Evolutionary conservation across 2,329 filamentous ascomycete species (phyloP).

Genomic region (Fragosphaeria purpurea): DNA sequence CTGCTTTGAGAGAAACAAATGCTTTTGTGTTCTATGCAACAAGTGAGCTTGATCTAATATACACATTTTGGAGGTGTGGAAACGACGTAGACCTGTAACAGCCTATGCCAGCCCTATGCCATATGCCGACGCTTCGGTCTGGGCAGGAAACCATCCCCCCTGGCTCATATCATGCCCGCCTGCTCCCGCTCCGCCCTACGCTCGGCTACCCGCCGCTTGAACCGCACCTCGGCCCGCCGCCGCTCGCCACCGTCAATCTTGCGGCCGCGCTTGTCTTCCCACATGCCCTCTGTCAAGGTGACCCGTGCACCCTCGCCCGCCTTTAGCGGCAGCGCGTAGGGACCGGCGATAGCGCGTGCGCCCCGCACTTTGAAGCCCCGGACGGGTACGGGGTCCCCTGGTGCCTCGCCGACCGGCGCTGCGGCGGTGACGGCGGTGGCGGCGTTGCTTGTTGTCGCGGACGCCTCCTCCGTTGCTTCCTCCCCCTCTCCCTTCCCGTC

Average conservation of each 20-base stretch:
- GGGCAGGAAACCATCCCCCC: no score
- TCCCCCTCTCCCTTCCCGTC: background rate
- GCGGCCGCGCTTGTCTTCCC: conserved; percentile 76
- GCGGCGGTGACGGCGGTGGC: background rate
- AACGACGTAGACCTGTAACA: no score
- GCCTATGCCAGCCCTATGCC: no score
- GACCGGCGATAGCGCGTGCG: conserved; percentile 62
- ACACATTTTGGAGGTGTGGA: no score
- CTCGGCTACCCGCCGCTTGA: conserved; percentile 74
- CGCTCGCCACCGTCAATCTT: conserved; percentile 98
- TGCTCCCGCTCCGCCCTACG: conserved; percentile 53
- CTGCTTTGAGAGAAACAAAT: no score
- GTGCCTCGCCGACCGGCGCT: no score
- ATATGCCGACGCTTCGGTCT: no score
- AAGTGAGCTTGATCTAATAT: no score
- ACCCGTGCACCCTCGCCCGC: conserved; percentile 56
- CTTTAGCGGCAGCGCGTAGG: conserved; percentile 60
- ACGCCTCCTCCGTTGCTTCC: background rate
- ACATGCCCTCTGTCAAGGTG: conserved; percentile 73
- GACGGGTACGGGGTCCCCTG: conserved; percentile 33
- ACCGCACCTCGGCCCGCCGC: conserved; percentile 72
- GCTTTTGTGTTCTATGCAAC: no score
- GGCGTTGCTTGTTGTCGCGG: background rate
- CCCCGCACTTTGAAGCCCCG: conserved; percentile 58
- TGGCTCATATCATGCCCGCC: background rate